These are phyloP conservation scores for Phanerochaete sordida DNA, from an alignment of 768 basidiomycete genomes.

Conservation along the genomic window DNA sequence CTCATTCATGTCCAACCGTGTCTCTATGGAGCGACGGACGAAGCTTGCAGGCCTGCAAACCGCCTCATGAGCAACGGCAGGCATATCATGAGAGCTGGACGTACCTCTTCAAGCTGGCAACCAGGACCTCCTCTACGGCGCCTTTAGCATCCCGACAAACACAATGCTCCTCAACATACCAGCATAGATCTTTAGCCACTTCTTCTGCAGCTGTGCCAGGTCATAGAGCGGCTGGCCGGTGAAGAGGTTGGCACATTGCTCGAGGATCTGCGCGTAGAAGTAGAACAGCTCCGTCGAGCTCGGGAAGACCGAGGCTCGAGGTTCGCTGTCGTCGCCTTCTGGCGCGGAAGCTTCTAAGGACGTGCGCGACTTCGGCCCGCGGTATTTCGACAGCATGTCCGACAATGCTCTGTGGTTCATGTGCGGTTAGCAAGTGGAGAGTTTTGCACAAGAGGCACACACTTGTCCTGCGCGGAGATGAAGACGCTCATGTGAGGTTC, in stretches of 20 bases:
- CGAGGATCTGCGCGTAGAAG: conserved; percentile 92
- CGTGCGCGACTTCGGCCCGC: conserved; percentile 56
- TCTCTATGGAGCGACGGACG: conserved; percentile 71
- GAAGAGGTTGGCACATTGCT: conserved; percentile 90
- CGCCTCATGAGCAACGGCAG: too few relatives aligned
- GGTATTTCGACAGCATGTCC: conserved; percentile 87
- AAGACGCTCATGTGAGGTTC: conserved; percentile 92
- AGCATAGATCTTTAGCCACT: conserved; percentile 93
- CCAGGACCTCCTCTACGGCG: conserved; percentile 78
- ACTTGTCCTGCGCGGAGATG: conserved; percentile 96
- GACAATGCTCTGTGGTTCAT: conserved; percentile 62
- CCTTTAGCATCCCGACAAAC: conserved; percentile 7
- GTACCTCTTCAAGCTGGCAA: conserved; percentile 70
- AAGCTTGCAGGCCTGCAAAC: not conserved
- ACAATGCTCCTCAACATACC: conserved; percentile 41
- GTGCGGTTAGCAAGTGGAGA: not conserved
- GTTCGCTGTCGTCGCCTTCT: conserved; percentile 40
- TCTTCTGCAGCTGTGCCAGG: conserved; percentile 77
- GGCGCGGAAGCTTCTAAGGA: conserved; percentile 59
- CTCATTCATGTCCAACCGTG: conserved; percentile 70
- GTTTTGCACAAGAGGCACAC: conserved; percentile 4
- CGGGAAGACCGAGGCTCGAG: conserved; percentile 70
- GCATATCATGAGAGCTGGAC: conserved; percentile 27
- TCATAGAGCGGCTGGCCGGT: conserved; percentile 83
- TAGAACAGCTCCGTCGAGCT: conserved; percentile 97